phyloP scores from a whole-genome alignment of 2,329 filamentous ascomycete species.

The Ophiostoma himal-ulmi region DNA sequence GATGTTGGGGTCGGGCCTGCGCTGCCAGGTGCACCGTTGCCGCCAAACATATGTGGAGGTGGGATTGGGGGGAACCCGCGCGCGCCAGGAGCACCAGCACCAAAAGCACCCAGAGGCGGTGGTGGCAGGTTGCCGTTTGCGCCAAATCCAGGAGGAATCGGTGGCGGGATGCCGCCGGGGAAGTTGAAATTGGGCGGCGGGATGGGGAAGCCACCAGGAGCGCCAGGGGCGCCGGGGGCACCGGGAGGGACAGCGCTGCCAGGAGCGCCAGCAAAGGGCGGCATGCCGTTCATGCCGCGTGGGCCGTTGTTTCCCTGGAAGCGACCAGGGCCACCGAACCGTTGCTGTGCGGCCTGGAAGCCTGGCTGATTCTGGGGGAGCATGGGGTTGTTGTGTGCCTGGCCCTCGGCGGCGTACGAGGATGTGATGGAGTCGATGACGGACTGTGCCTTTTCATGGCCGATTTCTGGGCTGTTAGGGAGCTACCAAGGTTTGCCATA shows the following conservation, averaged over 20 bases:
- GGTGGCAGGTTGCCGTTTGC: slow-evolving; percentile 11
- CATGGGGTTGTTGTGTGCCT: slow-evolving; percentile 80
- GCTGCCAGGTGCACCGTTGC: neutral
- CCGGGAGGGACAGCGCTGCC: slow-evolving; percentile 44
- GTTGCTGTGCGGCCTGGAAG: slow-evolving; percentile 31
- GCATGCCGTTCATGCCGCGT: slow-evolving; percentile 29
- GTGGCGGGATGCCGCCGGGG: slow-evolving; percentile 33
- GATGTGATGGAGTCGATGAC: slow-evolving; percentile 98
- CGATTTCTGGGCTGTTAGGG: slow-evolving; percentile 63
- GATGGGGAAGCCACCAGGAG: slow-evolving; percentile 34
- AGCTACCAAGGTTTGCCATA: neutral
- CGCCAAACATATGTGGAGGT: slow-evolving; percentile 8
- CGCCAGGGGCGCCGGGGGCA: slow-evolving; percentile 47
- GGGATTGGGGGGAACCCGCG: slow-evolving; percentile 3
- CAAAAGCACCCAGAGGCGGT: neutral
- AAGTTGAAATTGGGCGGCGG: slow-evolving; percentile 39
- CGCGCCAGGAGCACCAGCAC: neutral
- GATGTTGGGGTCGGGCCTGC: slow-evolving; percentile 23
- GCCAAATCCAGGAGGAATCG: slow-evolving; percentile 25
- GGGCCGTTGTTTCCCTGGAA: slow-evolving; percentile 15
- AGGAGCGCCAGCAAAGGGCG: slow-evolving; percentile 34
- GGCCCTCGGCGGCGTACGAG: slow-evolving; percentile 86
- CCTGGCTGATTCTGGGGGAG: slow-evolving; percentile 63
- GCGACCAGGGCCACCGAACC: slow-evolving; percentile 15
- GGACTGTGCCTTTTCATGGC: slow-evolving; percentile 95